Base-by-base conservation (phyloP, 2,329 filamentous ascomycete species). In the Aspergillus ochraceoroseus region DNA sequence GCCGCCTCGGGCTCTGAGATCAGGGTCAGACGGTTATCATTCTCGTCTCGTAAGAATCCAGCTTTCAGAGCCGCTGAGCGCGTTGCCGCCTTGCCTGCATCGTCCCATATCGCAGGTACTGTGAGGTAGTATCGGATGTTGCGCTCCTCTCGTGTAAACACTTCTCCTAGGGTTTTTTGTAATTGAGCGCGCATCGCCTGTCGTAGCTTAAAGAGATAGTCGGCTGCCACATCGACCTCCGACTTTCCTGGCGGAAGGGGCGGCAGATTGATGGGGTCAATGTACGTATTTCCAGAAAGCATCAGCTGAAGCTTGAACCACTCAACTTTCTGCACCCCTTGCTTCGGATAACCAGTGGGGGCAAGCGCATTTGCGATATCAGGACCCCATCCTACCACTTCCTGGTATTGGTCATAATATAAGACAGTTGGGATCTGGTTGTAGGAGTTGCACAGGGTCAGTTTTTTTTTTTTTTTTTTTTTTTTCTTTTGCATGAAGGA, bases 251-350 rank as follows among this genome's bases (percentile, higher is more conserved):
- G 89, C 32, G 92, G 92, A 64, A 96, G 85, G 51, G 92, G 92
- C 32, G 92, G 92, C 53, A 98, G 80, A 76, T 96, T 96, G 72
- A 96, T 96, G 48, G 92, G 92, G 66, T 96, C 92, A 62, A 96
- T 96, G 67, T 96, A 96, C 30, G 92, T 96, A 75, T 96, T 96
- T 49, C 92, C 92, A 45, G 88, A 95, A 48, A 95, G 77, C 92
- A 96, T 96, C 42, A 98, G 80, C 71, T 98, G 92, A 54, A 98
- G 78, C 75, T 96, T 96, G 78, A 98, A 96, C 92, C 92, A 98
- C 71, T 96, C 92, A 15, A 96, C 90, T 72, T 96, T 96, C 68
- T 96, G 92, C 54, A 98, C 90, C 51, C 90, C 90, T 22, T 87
- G 87, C 73, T 96, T 96, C 54, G 92, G 92, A 66, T 96, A 96